Evolutionary conservation across 2,329 filamentous ascomycete genomes (phyloP).

Genomic region (Berkeleyomyces rouxiae): DNA sequence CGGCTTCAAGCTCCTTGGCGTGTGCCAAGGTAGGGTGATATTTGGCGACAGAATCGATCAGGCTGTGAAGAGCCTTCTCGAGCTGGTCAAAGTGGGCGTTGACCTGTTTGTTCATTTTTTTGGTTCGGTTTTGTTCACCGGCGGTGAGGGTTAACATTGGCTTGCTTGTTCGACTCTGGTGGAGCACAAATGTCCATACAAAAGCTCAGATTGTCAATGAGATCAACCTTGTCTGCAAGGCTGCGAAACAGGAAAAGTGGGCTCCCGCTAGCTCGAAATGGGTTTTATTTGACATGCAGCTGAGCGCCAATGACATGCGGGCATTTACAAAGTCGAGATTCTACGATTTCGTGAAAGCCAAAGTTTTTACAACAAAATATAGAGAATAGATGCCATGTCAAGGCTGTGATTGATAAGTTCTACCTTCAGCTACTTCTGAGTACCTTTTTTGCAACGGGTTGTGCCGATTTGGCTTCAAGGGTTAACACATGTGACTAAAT

Average conservation of each 20-base stretch:
- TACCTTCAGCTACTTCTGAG: not conserved
- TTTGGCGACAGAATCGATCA: conserved; percentile 67
- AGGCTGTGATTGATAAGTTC: not conserved
- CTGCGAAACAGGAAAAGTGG: not conserved
- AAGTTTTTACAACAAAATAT: not conserved
- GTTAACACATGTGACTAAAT: not conserved
- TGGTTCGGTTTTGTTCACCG: not conserved
- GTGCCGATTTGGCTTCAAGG: not conserved
- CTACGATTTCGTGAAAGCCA: not conserved
- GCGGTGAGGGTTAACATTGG: not conserved
- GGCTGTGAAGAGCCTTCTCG: conserved; percentile 46
- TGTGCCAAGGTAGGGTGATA: conserved; percentile 59
- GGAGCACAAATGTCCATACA: not conserved
- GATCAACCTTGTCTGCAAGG: not conserved
- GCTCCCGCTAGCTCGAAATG: not conserved
- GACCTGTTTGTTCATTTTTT: conserved; percentile 43
- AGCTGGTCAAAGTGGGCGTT: conserved; percentile 48
- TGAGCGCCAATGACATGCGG: not conserved
- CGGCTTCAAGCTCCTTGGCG: conserved; percentile 51
- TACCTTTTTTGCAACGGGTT: too few species aligned
- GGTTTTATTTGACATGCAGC: not conserved
- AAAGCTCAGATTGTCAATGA: not conserved
- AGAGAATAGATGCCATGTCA: not conserved
- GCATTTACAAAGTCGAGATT: not conserved
- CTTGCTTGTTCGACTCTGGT: too few species aligned